phyloP scores from a whole-genome alignment of 1,284 basidiomycete species.

The Rhizoctonia solani region DNA sequence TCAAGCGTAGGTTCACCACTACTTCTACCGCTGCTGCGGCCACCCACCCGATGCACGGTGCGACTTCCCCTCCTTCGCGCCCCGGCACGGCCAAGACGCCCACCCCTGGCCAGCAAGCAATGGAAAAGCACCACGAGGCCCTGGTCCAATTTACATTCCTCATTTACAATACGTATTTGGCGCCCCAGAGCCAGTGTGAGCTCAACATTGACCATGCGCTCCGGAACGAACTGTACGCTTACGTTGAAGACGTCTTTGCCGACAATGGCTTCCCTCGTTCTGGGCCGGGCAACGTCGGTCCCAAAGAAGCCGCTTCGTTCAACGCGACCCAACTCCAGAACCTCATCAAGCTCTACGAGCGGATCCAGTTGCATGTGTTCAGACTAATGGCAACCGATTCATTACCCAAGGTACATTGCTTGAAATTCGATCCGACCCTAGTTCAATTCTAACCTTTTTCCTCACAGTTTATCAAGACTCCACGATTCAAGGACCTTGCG shows the following conservation, averaged over 20 bases:
- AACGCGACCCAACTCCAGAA: constrained; percentile 94
- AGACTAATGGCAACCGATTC: constrained; percentile 97
- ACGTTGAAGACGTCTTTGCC: constrained; percentile 86
- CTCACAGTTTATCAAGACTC: constrained; percentile 78
- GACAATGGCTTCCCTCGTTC: constrained; percentile 40
- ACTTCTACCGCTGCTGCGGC: constrained; percentile 88
- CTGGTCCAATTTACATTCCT: constrained; percentile 92
- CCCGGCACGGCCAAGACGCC: constrained; percentile 40
- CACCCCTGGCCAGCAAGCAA: constrained; percentile 80
- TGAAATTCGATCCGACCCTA: constrained; percentile 21
- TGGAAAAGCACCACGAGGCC: constrained; percentile 97
- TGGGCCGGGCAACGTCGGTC: constrained; percentile 55
- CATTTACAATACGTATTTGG: constrained; percentile 94
- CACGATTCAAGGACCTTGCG: constrained; percentile 72
- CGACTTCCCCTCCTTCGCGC: constrained; percentile 40
- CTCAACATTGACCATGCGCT: constrained; percentile 98
- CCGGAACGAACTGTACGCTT: constrained; percentile 90
- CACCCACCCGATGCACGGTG: constrained; percentile 41
- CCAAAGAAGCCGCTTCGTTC: constrained; percentile 71
- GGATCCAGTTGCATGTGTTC: constrained; percentile 97
- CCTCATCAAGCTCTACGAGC: constrained; percentile 91
- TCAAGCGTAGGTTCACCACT: constrained; percentile 93
- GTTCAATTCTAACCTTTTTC: not conserved
- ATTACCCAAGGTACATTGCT: constrained; percentile 79
- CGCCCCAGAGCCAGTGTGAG: constrained; percentile 92